Conservation (phyloP, 345 rosid genomes). For the Lumnitzera racemosa region DNA sequence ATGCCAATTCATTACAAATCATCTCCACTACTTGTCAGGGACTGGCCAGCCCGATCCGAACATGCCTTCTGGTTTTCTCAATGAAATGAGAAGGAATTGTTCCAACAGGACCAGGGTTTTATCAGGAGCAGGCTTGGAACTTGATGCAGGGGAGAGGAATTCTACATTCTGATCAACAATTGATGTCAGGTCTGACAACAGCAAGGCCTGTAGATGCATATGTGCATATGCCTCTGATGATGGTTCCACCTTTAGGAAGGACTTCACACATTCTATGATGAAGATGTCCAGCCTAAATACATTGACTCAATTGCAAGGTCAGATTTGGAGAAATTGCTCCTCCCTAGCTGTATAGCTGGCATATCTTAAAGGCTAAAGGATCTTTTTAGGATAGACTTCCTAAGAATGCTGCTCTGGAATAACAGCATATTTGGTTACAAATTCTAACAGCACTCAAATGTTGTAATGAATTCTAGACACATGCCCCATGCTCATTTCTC, state of each 20-base stretch:
- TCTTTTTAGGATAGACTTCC: no score
- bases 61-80: slow-evolving; percentile 24
- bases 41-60: slow-evolving; percentile 36
- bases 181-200: slow-evolving; percentile 36
- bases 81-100: slow-evolving; percentile 24
- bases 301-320: slow-evolving; percentile 28
- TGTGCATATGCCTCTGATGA: slow-evolving; percentile 22
- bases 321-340: slow-evolving; percentile 14
- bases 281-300: slow-evolving; percentile 35
- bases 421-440: no score
- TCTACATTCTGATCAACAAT: slow-evolving; percentile 40
- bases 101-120: slow-evolving; percentile 15
- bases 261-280: slow-evolving; percentile 40
- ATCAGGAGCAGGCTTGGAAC: slow-evolving; percentile 29
- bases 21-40: slow-evolving; percentile 30
- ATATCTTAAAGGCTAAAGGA: no score
- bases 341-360: neutral
- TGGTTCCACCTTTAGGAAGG: slow-evolving; percentile 27
- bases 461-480: no score
- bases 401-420: no score
- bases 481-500: no score
- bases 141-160: slow-evolving; percentile 41
- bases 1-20: slow-evolving; percentile 30
- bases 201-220: slow-evolving; percentile 19
- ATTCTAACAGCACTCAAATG: no score